Evolutionary conservation across 768 basidiomycete genomes (phyloP).

Genomic region (Coprinellus aureogranulatus): DNA sequence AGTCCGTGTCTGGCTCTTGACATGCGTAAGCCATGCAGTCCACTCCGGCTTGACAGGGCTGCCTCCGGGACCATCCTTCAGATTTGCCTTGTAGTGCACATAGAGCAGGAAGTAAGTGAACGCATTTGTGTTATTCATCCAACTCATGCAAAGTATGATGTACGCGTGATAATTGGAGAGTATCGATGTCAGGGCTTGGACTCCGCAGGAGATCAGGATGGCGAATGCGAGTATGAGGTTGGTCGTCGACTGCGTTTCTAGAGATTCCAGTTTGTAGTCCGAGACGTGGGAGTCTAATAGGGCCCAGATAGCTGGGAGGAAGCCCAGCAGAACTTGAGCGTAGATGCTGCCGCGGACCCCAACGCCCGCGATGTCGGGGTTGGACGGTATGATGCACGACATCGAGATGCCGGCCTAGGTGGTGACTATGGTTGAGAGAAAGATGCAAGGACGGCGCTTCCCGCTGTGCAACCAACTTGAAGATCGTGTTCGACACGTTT

Average conservation of each 20-base stretch:
- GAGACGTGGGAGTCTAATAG: slow-evolving; percentile 4
- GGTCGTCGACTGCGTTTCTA: slow-evolving; percentile 5
- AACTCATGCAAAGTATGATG: slow-evolving; percentile 26
- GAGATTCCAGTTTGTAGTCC: background rate
- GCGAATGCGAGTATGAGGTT: slow-evolving; percentile 20
- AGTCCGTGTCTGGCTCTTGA: background rate
- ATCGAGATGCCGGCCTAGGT: no score
- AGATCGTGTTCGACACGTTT: no score
- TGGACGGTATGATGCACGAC: no score
- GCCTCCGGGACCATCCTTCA: background rate
- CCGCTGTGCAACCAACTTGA: no score
- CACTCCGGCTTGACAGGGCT: background rate
- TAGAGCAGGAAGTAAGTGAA: slow-evolving; percentile 10
- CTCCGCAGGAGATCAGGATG: slow-evolving; percentile 22
- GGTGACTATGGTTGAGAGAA: no score
- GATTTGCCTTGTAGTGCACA: slow-evolving; percentile 1
- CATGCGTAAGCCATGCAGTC: background rate
- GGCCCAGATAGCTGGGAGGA: slow-evolving; percentile 3
- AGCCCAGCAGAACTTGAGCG: background rate
- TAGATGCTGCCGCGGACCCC: background rate
- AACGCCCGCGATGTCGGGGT: no score
- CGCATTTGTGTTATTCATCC: slow-evolving; percentile 25
- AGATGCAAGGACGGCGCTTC: no score
- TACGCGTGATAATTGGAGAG: slow-evolving; percentile 20
- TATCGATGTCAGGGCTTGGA: slow-evolving; percentile 15